phyloP scores from a whole-genome alignment of 1,284 basidiomycete genomes.

The Cutaneotrichosporon daszewskae region DNA sequence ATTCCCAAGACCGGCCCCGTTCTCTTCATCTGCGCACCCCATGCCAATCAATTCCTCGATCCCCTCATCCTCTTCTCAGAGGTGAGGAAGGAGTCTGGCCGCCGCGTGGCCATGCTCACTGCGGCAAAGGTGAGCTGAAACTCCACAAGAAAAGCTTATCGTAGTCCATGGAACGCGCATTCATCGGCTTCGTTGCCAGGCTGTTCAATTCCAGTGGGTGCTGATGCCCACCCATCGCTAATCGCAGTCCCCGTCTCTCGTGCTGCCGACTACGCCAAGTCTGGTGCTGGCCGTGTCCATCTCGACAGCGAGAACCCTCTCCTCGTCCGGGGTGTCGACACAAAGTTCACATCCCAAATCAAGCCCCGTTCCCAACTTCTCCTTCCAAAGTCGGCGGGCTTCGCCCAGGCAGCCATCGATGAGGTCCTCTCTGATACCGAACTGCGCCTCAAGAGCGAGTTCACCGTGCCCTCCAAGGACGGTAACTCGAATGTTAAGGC shows the following conservation, averaged over 20 bases:
- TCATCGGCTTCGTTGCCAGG: constrained; percentile 72
- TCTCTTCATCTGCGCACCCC: constrained; percentile 94
- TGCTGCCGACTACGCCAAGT: constrained; percentile 79
- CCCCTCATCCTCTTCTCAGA: constrained; percentile 83
- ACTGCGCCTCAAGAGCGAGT: constrained; percentile 75
- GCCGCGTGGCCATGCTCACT: constrained; percentile 81
- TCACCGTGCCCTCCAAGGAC: constrained; percentile 51
- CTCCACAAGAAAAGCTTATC: constrained; percentile 1
- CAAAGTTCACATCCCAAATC: constrained; percentile 74
- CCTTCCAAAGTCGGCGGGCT: constrained; percentile 76
- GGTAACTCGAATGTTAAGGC: constrained; percentile 61
- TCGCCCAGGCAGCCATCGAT: constrained; percentile 72
- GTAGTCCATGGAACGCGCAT: constrained; percentile 42
- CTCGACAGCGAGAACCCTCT: constrained; percentile 72
- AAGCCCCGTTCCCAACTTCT: constrained; percentile 77
- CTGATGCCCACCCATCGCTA: constrained; percentile 1
- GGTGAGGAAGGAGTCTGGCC: constrained; percentile 74
- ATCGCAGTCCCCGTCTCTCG: constrained; percentile 80
- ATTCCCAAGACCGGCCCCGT: constrained; percentile 88
- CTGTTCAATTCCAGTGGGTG: constrained; percentile 86
- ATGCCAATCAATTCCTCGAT: constrained; percentile 97
- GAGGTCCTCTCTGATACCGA: constrained; percentile 88
- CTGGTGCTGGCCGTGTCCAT: constrained; percentile 68
- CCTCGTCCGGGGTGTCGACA: constrained; percentile 68
- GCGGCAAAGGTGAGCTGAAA: constrained; percentile 64